Percentiles rank a stretch among this genome's conserved stretches.
Conservation (phyloP, 768 basidiomycete genomes). For the Amanita rimosa region DNA sequence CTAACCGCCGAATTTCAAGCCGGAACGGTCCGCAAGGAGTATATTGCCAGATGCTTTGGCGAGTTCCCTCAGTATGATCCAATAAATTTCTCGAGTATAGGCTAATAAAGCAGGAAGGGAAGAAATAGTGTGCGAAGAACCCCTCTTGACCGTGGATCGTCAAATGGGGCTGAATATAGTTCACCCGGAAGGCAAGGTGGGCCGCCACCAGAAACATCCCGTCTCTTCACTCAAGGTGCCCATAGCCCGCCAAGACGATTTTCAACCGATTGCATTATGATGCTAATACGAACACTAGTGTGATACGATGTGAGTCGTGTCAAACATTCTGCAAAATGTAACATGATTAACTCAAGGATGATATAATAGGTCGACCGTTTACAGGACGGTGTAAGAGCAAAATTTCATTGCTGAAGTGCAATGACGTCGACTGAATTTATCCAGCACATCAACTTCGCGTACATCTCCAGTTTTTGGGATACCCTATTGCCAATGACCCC, state of each 20-base stretch:
- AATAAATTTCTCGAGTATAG: not conserved
- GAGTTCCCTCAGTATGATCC: conserved; percentile 62
- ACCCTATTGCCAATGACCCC: conserved; percentile 93
- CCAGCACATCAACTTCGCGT: conserved; percentile 95
- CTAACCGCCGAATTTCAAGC: conserved; percentile 76
- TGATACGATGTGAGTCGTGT: conserved; percentile 61
- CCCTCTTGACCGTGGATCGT: conserved; percentile 83
- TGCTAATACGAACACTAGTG: conserved; percentile 65
- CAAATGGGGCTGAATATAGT: conserved; percentile 97
- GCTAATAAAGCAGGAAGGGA: conserved; percentile 31
- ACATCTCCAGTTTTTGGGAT: conserved; percentile 89
- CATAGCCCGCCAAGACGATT: conserved; percentile 76
- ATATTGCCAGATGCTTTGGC: conserved; percentile 80
- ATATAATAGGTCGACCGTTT: conserved; percentile 50
- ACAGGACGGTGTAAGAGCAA: conserved; percentile 79
- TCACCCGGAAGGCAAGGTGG: conserved; percentile 88
- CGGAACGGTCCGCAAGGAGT: conserved; percentile 82
- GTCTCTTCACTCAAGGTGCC: conserved; percentile 2
- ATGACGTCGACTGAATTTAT: not conserved
- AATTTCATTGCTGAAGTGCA: not conserved
- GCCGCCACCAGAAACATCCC: conserved; percentile 5
- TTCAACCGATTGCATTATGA: conserved; percentile 83
- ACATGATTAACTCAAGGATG: conserved; percentile 16
- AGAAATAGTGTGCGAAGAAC: conserved; percentile 76
- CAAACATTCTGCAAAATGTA: not conserved